A percentile compares a stretch with the other conserved stretches of the same genome.
Conservation (phyloP, 306 rosid genomes). For the Mimosa bimucronata region DNA sequence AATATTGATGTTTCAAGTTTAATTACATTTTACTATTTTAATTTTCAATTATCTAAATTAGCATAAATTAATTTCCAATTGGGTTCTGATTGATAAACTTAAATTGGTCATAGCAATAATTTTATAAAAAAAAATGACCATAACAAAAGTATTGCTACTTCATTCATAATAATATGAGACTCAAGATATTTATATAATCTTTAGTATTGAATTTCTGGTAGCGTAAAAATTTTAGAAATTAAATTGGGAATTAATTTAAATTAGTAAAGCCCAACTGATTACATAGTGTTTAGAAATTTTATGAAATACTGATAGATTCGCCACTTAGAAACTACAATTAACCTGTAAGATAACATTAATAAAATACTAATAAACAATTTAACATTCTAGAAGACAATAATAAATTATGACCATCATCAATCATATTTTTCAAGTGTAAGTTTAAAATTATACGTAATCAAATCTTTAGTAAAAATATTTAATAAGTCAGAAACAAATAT, state of each 20-base stretch:
- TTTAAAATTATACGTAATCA: too few species aligned
- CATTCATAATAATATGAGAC: not conserved
- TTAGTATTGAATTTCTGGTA: not conserved
- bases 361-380: too few species aligned
- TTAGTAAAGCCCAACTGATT: not conserved
- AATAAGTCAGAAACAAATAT: too few species aligned
- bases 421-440: too few species aligned
- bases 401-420: too few species aligned
- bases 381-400: too few species aligned
- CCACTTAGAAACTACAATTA: too few species aligned
- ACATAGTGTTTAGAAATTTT: not conserved
- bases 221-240: too few species aligned
- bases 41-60: not conserved
- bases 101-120: not conserved
- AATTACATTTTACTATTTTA: not conserved
- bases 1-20: not conserved
- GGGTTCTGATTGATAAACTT: not conserved
- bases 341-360: too few species aligned
- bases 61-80: not conserved
- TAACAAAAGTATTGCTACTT: not conserved
- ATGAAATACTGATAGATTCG: not conserved
- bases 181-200: too few species aligned
- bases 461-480: too few species aligned
- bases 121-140: not conserved
- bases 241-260: too few species aligned